Evolutionary conservation across 164 flowering plant species (phyloP).

Genomic region (Houttuynia cordata): DNA sequence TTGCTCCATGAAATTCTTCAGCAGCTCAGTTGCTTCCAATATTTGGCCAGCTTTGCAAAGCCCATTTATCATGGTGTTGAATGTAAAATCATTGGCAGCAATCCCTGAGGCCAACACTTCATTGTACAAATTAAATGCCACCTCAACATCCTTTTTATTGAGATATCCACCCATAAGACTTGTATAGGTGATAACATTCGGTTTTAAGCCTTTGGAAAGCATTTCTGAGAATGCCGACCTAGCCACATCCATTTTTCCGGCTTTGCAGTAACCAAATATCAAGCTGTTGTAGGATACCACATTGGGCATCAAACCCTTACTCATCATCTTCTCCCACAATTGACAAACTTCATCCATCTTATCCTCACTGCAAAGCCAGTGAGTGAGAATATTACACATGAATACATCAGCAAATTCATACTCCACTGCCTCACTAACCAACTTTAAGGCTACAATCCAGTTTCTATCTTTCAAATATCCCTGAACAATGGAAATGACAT

Average conservation of each 20-base stretch:
- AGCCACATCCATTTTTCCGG: slow-evolving; percentile 42
- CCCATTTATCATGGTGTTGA: slow-evolving; percentile 45
- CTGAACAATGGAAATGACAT: too few relatives aligned
- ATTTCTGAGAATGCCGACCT: slow-evolving; percentile 27
- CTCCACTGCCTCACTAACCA: slow-evolving; percentile 54
- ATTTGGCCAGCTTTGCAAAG: slow-evolving; percentile 50
- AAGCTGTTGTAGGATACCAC: slow-evolving; percentile 53
- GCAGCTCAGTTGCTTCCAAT: slow-evolving; percentile 28
- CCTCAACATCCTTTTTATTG: slow-evolving; percentile 32
- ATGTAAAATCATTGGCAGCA: slow-evolving; percentile 37
- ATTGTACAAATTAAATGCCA: slow-evolving; percentile 30
- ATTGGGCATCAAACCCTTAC: slow-evolving; percentile 32
- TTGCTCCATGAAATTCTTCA: slow-evolving; percentile 28
- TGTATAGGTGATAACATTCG: too few relatives aligned
- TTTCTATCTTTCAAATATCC: too few relatives aligned
- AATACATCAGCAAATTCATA: slow-evolving; percentile 38
- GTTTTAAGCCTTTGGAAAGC: slow-evolving; percentile 32
- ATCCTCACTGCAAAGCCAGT: slow-evolving; percentile 36
- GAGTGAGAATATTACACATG: slow-evolving; percentile 33
- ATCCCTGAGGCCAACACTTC: slow-evolving; percentile 36
- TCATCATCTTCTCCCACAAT: slow-evolving; percentile 47
- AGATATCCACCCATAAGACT: slow-evolving; percentile 51
- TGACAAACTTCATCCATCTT: slow-evolving; percentile 36
- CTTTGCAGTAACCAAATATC: too few relatives aligned
- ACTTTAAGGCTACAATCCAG: too few relatives aligned